Evolutionary conservation across 2,329 filamentous ascomycete genomes (phyloP).

Genomic region (Colletotrichum salicis): DNA sequence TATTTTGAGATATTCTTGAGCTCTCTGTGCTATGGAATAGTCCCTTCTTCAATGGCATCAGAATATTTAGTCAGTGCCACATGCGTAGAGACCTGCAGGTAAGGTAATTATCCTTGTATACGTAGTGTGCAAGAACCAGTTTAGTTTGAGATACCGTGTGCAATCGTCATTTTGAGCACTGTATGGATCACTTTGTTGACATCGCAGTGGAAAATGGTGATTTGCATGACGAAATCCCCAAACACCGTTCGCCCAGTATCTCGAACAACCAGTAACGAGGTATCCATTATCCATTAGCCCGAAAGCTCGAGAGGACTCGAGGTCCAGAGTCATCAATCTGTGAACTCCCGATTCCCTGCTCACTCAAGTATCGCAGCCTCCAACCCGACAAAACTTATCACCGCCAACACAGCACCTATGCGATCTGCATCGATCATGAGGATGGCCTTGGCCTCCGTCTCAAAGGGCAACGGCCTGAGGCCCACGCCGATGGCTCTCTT

Average conservation of each 20-base stretch:
- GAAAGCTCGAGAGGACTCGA: background rate
- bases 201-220: background rate
- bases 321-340: too few relatives aligned
- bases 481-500: conserved; percentile 73
- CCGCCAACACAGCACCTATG: background rate
- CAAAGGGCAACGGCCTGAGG: conserved; percentile 44
- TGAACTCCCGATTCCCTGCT: too few relatives aligned
- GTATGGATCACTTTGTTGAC: background rate
- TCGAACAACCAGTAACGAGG: background rate
- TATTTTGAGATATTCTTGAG: too few relatives aligned
- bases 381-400: background rate
- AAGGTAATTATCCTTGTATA: too few relatives aligned
- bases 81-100: too few relatives aligned
- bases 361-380: too few relatives aligned
- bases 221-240: background rate
- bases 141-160: too few relatives aligned
- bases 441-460: conserved; percentile 51
- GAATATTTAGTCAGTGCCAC: too few relatives aligned
- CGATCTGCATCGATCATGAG: background rate
- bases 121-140: too few relatives aligned
- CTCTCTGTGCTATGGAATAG: too few relatives aligned
- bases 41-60: too few relatives aligned
- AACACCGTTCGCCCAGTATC: background rate
- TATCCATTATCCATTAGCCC: background rate
- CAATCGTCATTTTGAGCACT: background rate